Evolutionary conservation across 192 early-diverging fungal species (phyloP).

Genomic region (Ambispora gerdemannii): DNA sequence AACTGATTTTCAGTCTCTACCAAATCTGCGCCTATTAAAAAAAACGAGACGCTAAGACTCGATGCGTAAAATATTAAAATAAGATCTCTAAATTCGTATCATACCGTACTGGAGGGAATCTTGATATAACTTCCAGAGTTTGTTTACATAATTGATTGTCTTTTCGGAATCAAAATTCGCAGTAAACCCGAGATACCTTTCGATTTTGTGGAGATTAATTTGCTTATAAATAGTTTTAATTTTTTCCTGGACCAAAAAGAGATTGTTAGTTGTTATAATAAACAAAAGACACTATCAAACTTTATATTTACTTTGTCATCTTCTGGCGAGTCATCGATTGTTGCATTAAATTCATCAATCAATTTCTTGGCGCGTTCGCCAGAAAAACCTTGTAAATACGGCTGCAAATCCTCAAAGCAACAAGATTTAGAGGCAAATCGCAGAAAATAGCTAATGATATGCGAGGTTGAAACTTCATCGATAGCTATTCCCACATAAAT

Average conservation of each 20-base stretch:
- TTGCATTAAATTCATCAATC: slow-evolving; percentile 33
- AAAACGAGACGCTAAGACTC: slow-evolving; percentile 19
- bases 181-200: slow-evolving; percentile 35
- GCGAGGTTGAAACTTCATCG: slow-evolving; percentile 6
- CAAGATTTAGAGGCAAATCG: slow-evolving; percentile 62
- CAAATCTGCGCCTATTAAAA: slow-evolving; percentile 44
- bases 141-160: slow-evolving; percentile 33
- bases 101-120: slow-evolving; percentile 48
- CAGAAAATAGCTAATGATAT: slow-evolving; percentile 55
- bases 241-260: slow-evolving; percentile 29
- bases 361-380: slow-evolving; percentile 35
- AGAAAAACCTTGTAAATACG: slow-evolving; percentile 48
- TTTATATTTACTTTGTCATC: slow-evolving; percentile 39
- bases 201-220: slow-evolving; percentile 41
- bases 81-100: not conserved
- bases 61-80: not conserved
- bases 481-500: slow-evolving; percentile 21
- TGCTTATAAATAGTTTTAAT: slow-evolving; percentile 40
- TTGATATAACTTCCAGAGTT: slow-evolving; percentile 42
- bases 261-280: slow-evolving; percentile 1
- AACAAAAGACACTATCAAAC: slow-evolving; percentile 21
- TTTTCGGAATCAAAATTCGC: not conserved
- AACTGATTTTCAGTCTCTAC: slow-evolving; percentile 72
- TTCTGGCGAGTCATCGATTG: slow-evolving; percentile 35
- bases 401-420: slow-evolving; percentile 74